Conservation (phyloP, 805 yeast genomes). For the Candida hungchunana region DNA sequence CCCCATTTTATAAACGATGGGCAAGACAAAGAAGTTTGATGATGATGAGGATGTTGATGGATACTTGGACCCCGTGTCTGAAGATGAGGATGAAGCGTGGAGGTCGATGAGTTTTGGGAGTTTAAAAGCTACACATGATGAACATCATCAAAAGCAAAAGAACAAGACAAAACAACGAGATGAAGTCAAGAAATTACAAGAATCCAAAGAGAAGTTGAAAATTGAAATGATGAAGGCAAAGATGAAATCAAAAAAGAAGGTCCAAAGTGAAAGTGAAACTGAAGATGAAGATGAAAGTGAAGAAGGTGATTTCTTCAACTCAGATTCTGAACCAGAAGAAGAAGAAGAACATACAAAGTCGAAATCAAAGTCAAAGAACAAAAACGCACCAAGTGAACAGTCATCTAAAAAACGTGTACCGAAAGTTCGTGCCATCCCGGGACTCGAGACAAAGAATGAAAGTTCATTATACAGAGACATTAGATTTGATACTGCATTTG, state of each 20-base stretch:
- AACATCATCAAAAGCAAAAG: constrained; percentile 26
- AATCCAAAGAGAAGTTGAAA: constrained; percentile 1
- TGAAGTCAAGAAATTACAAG: constrained; percentile 4
- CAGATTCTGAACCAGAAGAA: constrained; percentile 22
- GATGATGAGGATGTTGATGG: constrained; percentile 21
- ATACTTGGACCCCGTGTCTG: too few relatives aligned
- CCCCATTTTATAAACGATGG: not conserved
- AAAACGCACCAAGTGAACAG: constrained; percentile 85
- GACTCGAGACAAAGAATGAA: constrained; percentile 43
- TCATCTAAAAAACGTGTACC: constrained; percentile 72
- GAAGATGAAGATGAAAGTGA: constrained; percentile 32
- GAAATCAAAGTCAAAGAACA: constrained; percentile 39
- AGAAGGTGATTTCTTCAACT: constrained; percentile 29
- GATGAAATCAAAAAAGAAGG: constrained; percentile 18
- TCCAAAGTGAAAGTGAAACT: too few relatives aligned
- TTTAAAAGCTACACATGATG: constrained; percentile 53
- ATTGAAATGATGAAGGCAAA: constrained; percentile 5
- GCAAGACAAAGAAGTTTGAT: constrained; percentile 19
- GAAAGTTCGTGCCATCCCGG: constrained; percentile 69
- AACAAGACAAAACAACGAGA: constrained; percentile 3
- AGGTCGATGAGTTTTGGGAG: constrained; percentile 61
- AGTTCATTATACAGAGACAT: constrained; percentile 62
- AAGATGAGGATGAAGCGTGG: constrained; percentile 43
- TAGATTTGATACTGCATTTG: constrained; percentile 86
- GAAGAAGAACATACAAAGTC: constrained; percentile 11